A percentile compares a stretch with the other conserved stretches of the same genome.
phyloP scores from a whole-genome alignment of 495 filamentous ascomycete genomes.

The Cercophora sp. region DNA sequence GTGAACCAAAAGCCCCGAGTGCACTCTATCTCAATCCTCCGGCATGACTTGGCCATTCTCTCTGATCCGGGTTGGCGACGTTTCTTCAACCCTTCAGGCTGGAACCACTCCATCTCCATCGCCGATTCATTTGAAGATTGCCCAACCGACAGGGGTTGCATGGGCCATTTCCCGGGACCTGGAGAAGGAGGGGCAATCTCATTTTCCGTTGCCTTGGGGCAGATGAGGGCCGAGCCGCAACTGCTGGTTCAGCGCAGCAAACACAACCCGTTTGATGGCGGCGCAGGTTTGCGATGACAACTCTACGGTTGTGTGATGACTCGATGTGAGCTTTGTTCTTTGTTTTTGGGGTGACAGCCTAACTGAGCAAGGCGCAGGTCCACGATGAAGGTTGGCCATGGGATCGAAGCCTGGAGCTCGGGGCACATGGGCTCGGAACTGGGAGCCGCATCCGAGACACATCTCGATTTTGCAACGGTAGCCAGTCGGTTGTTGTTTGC shows the following conservation, averaged over 20 bases:
- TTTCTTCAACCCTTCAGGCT: background rate
- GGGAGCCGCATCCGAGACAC: too few relatives aligned
- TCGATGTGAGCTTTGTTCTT: too few relatives aligned
- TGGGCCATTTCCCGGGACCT: background rate
- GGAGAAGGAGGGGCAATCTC: background rate
- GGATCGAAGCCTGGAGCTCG: too few relatives aligned
- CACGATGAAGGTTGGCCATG: too few relatives aligned
- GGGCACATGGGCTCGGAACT: too few relatives aligned
- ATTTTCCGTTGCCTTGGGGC: background rate
- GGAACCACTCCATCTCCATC: background rate
- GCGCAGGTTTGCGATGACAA: too few relatives aligned
- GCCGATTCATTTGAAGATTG: background rate
- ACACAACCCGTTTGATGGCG: background rate
- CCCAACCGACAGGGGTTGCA: background rate
- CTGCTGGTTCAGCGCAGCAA: background rate
- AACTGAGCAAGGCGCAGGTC: too few relatives aligned
- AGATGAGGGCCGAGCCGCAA: background rate
- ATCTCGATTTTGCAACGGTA: too few relatives aligned
- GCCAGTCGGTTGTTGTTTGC: too few relatives aligned
- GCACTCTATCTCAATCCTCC: background rate
- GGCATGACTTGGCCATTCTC: background rate
- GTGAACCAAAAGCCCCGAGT: too few relatives aligned
- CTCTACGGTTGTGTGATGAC: too few relatives aligned
- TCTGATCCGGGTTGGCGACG: slow-evolving; percentile 1
- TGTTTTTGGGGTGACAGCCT: too few relatives aligned